Evolutionary conservation across 371 early-diverging fungal species (phyloP).

Genomic region (Mucor ambiguus): DNA sequence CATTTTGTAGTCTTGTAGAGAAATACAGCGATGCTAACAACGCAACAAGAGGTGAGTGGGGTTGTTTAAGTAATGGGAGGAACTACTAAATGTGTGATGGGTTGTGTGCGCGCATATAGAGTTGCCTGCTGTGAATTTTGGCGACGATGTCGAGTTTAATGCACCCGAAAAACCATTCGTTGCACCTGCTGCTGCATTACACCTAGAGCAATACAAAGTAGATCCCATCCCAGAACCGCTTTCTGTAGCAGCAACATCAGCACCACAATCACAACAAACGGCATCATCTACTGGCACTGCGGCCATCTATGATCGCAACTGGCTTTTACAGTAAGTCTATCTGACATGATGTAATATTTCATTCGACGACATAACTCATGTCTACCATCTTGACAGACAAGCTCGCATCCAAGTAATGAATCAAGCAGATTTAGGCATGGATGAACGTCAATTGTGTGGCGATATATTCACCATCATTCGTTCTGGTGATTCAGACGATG

Average conservation of each 20-base stretch:
- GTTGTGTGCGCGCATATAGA: not conserved
- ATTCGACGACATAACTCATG: not conserved
- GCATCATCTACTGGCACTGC: not conserved
- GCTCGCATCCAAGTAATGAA: constrained; percentile 27
- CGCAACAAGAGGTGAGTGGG: not conserved
- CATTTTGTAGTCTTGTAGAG: constrained; percentile 16
- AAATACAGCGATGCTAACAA: not conserved
- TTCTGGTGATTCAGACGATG: constrained; percentile 59
- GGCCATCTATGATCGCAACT: constrained; percentile 47
- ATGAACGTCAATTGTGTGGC: constrained; percentile 50
- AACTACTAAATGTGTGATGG: not conserved
- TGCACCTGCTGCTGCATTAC: not conserved
- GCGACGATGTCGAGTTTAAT: constrained; percentile 15
- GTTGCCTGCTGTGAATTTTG: constrained; percentile 6
- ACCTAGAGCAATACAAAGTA: not conserved
- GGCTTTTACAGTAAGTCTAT: constrained; percentile 45
- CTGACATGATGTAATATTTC: not conserved
- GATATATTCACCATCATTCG: constrained; percentile 59
- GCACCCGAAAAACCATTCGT: constrained; percentile 10
- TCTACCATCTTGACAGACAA: constrained; percentile 28
- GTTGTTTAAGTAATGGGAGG: no score
- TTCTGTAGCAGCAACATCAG: not conserved
- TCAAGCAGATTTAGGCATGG: constrained; percentile 18
- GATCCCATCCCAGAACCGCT: not conserved
- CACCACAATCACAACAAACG: not conserved